Evolutionary conservation across 768 basidiomycete genomes (phyloP), one percentile per base, ranked within the genome.

Genomic region (Steccherinum ochraceum): DNA sequence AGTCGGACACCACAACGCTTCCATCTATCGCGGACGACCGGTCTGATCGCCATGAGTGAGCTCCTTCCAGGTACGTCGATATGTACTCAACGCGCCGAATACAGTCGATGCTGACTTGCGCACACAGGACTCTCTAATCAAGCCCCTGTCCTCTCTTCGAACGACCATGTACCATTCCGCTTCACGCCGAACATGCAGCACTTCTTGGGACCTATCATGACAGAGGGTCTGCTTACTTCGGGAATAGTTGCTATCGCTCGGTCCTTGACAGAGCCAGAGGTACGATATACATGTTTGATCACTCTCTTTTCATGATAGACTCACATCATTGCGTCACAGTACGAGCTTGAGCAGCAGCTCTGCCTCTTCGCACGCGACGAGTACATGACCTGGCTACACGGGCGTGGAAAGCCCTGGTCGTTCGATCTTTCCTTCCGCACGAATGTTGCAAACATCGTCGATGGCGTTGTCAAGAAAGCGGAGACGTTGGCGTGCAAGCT

Each of bases 151-250:
- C 88, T 92, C 62, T 78, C 79, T 12, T 87, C 89, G 16, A 83
- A 73, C 57, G 96, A 99, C 59, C 76, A 84, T 2, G 93, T 97
- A 3, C 96, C 96, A 0, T 99, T 99, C 87, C 86, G 96, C 30
- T 81, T 95, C 56, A 98, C 96, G 3, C 93, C 93, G 3, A 97
- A 96, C 67, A 81, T 99, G 73, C 96, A 99, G 68, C 77, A 80
- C 55, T 94, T 99, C 72, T 69, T 98, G 30, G 92, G 91, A 1
- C 86, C 89, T 1, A 79, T 91, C 49, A 86, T 89, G 40, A 89
- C 84, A 1, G 96, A 99, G 65, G 96, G 95, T 5, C 69, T 96
- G 30, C 71, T 99, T 40, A 83, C 90, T 0, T 79, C 89, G 5
- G 84, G 89, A 3, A 83, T 95, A 46, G 87, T 96, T 77, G 88